Evolutionary conservation across 192 early-diverging fungal species (phyloP).

Genomic region (Fimicolochytrium jonesii): DNA sequence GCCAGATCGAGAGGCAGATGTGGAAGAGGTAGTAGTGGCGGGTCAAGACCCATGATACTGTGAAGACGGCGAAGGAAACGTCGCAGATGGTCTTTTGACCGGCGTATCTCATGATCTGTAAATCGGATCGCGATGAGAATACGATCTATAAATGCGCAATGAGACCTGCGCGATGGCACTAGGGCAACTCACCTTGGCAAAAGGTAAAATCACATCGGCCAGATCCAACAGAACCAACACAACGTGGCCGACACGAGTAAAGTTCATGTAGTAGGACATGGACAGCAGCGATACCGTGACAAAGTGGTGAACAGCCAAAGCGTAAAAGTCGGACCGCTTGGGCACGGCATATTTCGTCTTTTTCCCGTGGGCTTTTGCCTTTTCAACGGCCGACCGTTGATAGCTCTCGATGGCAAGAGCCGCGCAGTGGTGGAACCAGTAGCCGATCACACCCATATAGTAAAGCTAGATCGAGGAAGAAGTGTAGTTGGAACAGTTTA

Average conservation of each 20-base stretch:
- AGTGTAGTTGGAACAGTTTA: too few species aligned
- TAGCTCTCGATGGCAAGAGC: slow-evolving; percentile 2
- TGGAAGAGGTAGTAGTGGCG: slow-evolving; percentile 48
- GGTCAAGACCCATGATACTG: slow-evolving; percentile 70
- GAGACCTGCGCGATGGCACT: neutral
- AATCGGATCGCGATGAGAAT: neutral
- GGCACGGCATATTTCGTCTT: neutral
- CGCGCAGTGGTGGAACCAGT: slow-evolving; percentile 15
- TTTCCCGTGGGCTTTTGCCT: neutral
- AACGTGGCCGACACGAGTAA: slow-evolving; percentile 74
- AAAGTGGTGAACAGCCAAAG: slow-evolving; percentile 58
- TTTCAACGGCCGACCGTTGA: slow-evolving; percentile 1
- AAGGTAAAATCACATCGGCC: slow-evolving; percentile 69
- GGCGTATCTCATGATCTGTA: slow-evolving; percentile 61
- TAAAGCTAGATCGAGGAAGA: neutral
- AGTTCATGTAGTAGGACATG: slow-evolving; percentile 63
- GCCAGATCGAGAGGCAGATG: slow-evolving; percentile 1
- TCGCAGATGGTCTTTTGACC: slow-evolving; percentile 58
- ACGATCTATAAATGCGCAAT: neutral
- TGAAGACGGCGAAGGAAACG: slow-evolving; percentile 69
- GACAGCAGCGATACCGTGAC: slow-evolving; percentile 68
- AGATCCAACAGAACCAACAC: slow-evolving; percentile 75
- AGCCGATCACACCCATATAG: slow-evolving; percentile 15
- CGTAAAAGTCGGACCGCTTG: slow-evolving; percentile 6
- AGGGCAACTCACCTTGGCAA: slow-evolving; percentile 58